These are phyloP conservation scores for Inonotus hispidus DNA, from an alignment of 1,284 basidiomycete genomes.

Conservation along the genomic window DNA sequence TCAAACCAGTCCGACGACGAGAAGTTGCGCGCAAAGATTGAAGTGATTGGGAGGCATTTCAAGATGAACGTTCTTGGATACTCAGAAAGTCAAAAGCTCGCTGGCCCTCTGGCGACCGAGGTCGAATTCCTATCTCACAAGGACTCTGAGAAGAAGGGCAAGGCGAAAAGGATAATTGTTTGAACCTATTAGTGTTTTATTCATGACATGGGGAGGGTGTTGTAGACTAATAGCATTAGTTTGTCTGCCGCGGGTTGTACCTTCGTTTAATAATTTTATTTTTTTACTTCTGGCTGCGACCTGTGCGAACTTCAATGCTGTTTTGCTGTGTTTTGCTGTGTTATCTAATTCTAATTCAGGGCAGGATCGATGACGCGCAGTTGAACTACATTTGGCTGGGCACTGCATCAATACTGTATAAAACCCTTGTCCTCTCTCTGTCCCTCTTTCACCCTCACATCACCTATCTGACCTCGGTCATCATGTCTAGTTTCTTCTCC, in stretches of 20 bases:
- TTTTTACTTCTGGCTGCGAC: neutral
- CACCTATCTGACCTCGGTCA: neutral
- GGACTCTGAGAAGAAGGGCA: constrained; percentile 94
- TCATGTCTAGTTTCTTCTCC: constrained; percentile 41
- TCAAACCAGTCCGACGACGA: constrained; percentile 43
- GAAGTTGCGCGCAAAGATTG: constrained; percentile 63
- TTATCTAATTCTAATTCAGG: neutral
- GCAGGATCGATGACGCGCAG: neutral
- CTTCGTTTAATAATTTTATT: constrained; percentile 2
- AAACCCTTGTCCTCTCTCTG: neutral
- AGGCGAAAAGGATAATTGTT: constrained; percentile 76
- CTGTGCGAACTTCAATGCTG: neutral
- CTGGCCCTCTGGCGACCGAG: constrained; percentile 82
- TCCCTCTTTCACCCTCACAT: neutral
- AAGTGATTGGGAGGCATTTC: constrained; percentile 78
- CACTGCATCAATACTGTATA: neutral
- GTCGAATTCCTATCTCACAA: constrained; percentile 94
- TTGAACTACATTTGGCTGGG: neutral
- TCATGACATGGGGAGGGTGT: constrained; percentile 15
- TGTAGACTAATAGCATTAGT: constrained; percentile 6
- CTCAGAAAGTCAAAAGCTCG: constrained; percentile 65
- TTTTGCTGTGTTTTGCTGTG: neutral
- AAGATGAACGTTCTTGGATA: constrained; percentile 88
- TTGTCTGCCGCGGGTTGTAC: neutral
- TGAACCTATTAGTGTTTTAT: constrained; percentile 32